Conservation (phyloP, 768 basidiomycete genomes). For the Peribolospora baueri region DNA sequence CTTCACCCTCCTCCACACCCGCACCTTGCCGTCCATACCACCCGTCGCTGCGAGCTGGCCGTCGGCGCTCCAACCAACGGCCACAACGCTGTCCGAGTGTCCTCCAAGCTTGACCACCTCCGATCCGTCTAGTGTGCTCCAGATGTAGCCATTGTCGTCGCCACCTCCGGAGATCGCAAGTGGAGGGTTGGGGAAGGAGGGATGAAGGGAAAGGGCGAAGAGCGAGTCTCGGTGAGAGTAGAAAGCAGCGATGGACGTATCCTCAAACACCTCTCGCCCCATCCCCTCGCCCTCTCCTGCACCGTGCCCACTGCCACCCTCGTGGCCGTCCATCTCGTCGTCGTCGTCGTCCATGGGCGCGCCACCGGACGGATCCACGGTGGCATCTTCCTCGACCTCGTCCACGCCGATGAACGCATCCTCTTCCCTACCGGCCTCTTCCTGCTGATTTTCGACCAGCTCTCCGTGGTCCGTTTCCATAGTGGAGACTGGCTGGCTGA, state of each 20-base stretch:
- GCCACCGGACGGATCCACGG: slow-evolving; percentile 1
- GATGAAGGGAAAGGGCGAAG: slow-evolving; percentile 63
- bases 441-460: too few relatives aligned
- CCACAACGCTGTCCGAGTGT: slow-evolving; percentile 73
- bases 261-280: slow-evolving; percentile 6
- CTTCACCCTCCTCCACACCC: slow-evolving; percentile 63
- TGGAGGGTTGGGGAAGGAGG: slow-evolving; percentile 34
- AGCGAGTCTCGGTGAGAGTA: slow-evolving; percentile 43
- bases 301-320: slow-evolving; percentile 42
- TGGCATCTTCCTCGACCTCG: too few relatives aligned
- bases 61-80: slow-evolving; percentile 53
- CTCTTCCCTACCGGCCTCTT: too few relatives aligned
- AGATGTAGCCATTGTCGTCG: slow-evolving; percentile 83
- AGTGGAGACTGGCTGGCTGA: too few relatives aligned
- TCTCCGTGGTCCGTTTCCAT: too few relatives aligned
- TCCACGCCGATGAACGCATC: too few relatives aligned
- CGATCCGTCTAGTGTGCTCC: slow-evolving; percentile 62
- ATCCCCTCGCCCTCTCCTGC: slow-evolving; percentile 26
- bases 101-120: slow-evolving; percentile 64
- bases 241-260: slow-evolving; percentile 19
- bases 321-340: slow-evolving; percentile 7
- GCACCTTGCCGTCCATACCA: slow-evolving; percentile 89
- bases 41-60: slow-evolving; percentile 86
- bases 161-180: slow-evolving; percentile 82
- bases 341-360: slow-evolving; percentile 13